These are phyloP conservation scores for Fraxinus sp. DNA, from an alignment of 305 asterid genomes.

Conservation along the genomic window DNA sequence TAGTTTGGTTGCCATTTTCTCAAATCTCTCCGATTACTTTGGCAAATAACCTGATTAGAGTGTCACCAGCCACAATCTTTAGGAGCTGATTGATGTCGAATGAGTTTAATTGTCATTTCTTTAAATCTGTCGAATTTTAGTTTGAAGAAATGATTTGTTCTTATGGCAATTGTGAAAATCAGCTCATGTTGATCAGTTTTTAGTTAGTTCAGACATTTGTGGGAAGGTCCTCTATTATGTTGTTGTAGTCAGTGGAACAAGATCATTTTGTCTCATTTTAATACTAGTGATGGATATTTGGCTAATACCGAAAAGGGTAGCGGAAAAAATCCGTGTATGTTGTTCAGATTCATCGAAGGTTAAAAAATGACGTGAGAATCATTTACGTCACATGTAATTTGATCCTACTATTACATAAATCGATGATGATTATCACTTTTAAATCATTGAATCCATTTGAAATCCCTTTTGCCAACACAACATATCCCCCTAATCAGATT, in stretches of 20 bases:
- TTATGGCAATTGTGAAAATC: background rate
- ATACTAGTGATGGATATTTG: background rate
- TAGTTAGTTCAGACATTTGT: background rate
- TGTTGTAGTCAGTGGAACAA: background rate
- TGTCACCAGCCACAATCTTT: background rate
- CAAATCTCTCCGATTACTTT: constrained; percentile 47
- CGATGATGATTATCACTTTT: no score
- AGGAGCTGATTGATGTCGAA: background rate
- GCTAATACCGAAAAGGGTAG: background rate
- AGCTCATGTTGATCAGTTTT: background rate
- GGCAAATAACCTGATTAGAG: constrained; percentile 25
- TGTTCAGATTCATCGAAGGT: background rate
- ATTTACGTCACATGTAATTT: background rate
- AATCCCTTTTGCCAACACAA: background rate
- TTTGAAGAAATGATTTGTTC: background rate
- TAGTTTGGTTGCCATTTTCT: constrained; percentile 70
- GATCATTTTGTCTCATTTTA: background rate
- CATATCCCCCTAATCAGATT: background rate
- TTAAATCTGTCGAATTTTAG: background rate
- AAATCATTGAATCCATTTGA: background rate
- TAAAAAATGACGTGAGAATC: background rate
- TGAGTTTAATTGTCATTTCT: background rate
- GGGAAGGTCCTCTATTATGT: background rate
- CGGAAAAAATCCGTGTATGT: background rate
- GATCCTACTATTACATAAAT: background rate